Base-by-base conservation (phyloP, 2,329 filamentous ascomycete species). In the Biscogniauxia marginata region DNA sequence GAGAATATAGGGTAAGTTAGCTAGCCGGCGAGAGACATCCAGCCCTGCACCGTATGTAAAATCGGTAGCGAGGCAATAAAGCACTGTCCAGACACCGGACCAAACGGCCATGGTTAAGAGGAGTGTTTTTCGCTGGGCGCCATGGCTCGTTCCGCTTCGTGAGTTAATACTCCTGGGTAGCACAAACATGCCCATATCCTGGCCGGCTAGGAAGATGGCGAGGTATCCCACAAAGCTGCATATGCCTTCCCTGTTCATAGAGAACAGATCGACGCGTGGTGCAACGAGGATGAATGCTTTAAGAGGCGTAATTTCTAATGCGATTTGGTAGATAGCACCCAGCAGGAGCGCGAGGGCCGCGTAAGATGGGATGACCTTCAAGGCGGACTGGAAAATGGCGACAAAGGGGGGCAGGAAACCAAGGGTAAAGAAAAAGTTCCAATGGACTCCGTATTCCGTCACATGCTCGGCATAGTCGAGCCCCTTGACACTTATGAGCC, bases 401-500 rank as follows among this genome's bases (percentile, higher is more conserved):
- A 96, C 86, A 67, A 96, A 96, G 0, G 93, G 93, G 0, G 93
- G 91, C 21, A 99, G 77, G 49, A 97, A 83, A 5, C 87, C 93
- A 8, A 99, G 80, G 0, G 95, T 99, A 75, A 98, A 98, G 81
- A 99, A 99, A 74, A 99, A 99, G 73, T 99, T 99, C 95, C 95
- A 99, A 73, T 99, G 95, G 8, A 99, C 91, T 46, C 95, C 95
- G 70, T 99, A 99, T 71, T 99, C 95, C 13, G 91, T 92, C 56
- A 97, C 91, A 76, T 99, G 95, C 72, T 99, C 95, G 3, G 93
- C 93, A 70, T 99, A 99, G 70, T 98, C 92, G 24, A 97, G 78
- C 6, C 91, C 90, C 75, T 99, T 99, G 69, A 98, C 93, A 65
- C 87, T 96, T 63, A 91, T 85, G 21, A 98, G 81, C 21, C 95